Evolutionary conservation across 331 rosid genomes (phyloP).

Genomic region (Malus hybrid): DNA sequence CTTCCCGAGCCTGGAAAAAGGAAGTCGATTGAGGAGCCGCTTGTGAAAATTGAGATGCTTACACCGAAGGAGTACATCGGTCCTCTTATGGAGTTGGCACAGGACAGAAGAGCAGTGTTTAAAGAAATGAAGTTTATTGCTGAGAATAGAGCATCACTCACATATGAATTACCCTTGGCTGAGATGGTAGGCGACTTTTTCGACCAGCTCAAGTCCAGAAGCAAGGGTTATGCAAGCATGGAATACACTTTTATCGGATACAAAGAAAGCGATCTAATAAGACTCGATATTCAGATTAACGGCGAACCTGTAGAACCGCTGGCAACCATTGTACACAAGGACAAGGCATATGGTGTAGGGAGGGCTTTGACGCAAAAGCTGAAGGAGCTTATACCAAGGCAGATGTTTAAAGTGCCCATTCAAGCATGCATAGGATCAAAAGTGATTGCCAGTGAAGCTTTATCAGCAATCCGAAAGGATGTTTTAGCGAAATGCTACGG

Average conservation of each 20-base stretch:
- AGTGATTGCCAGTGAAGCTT: conserved; percentile 86
- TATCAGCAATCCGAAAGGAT: conserved; percentile 91
- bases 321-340: conserved; percentile 79
- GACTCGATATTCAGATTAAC: conserved; percentile 82
- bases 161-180: conserved; percentile 72
- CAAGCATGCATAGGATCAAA: conserved; percentile 90
- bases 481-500: conserved; percentile 94
- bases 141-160: conserved; percentile 72
- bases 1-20: conserved; percentile 88
- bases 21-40: conserved; percentile 85
- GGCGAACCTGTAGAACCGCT: conserved; percentile 85
- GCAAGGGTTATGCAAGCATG: conserved; percentile 99
- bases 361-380: conserved; percentile 88
- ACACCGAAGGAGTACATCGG: conserved; percentile 87
- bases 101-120: conserved; percentile 81
- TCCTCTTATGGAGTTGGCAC: conserved; percentile 81
- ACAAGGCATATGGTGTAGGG: conserved; percentile 86
- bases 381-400: conserved; percentile 94
- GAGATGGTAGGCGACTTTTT: conserved; percentile 99
- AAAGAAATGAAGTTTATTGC: conserved; percentile 82
- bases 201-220: conserved; percentile 94
- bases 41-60: conserved; percentile 93
- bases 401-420: conserved; percentile 93
- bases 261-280: conserved; percentile 68
- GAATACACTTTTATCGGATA: conserved; percentile 76